A percentile compares a stretch with the other conserved stretches of the same genome.
phyloP scores from a whole-genome alignment of 768 basidiomycete genomes.

The Tricholomella constricta region DNA sequence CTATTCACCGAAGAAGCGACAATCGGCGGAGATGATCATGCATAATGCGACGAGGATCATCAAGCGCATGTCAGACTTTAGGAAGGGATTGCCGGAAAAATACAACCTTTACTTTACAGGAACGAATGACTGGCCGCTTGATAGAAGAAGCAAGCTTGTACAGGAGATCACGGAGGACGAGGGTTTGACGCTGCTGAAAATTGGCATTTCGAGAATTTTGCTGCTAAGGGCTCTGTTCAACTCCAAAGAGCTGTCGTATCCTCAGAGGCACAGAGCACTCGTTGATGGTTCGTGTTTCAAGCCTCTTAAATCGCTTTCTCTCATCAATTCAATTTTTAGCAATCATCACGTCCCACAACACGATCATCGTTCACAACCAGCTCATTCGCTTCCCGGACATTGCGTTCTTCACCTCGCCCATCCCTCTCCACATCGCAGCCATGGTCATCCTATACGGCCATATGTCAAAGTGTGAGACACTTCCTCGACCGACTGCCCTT shows the following conservation, averaged over 20 bases:
- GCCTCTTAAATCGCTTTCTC: not conserved
- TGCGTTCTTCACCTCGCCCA: conserved; percentile 87
- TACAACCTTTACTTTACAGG: conserved; percentile 81
- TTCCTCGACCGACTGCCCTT: conserved; percentile 64
- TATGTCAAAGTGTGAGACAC: conserved; percentile 74
- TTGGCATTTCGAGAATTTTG: conserved; percentile 79
- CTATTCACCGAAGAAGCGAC: conserved; percentile 73
- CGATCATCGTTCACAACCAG: conserved; percentile 81
- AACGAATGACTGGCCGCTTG: conserved; percentile 71
- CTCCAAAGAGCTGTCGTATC: conserved; percentile 68
- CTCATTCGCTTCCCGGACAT: conserved; percentile 85
- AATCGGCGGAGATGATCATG: conserved; percentile 69
- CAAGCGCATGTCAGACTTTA: conserved; percentile 72
- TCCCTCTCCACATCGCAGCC: conserved; percentile 85
- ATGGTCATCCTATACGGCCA: conserved; percentile 91
- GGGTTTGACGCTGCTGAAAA: conserved; percentile 80
- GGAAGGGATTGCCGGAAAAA: conserved; percentile 65
- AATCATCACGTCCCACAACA: conserved; percentile 85
- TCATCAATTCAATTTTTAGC: conserved; percentile 41
- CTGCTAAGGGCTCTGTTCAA: conserved; percentile 79
- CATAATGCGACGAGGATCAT: conserved; percentile 79
- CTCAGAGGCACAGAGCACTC: conserved; percentile 68
- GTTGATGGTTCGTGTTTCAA: conserved; percentile 62
- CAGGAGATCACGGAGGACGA: conserved; percentile 78
- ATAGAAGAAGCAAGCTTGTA: conserved; percentile 65